These are phyloP conservation scores for Platanus orientalis DNA, from an alignment of 164 flowering plant species.

Conservation along the genomic window DNA sequence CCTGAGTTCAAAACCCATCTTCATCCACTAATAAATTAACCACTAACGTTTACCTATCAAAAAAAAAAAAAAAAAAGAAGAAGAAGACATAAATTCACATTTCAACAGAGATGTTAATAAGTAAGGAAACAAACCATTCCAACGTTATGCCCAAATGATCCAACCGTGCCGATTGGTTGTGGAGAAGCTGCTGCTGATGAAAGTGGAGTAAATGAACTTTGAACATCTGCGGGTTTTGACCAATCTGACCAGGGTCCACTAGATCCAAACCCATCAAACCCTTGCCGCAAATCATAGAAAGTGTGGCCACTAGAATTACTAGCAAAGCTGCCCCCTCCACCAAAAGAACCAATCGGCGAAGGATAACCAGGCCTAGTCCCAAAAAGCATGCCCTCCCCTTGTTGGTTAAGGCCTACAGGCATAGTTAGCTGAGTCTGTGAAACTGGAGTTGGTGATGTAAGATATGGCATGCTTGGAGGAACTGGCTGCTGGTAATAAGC, in stretches of 20 bases:
- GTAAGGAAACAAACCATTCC: conserved; percentile 41
- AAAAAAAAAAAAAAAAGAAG: too few species aligned
- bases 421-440: conserved; percentile 61
- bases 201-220: conserved; percentile 55
- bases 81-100: too few species aligned
- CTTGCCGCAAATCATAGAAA: conserved; percentile 53
- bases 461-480: conserved; percentile 58
- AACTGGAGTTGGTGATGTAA: conserved; percentile 52
- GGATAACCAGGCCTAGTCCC: conserved; percentile 65
- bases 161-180: conserved; percentile 52
- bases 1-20: too few species aligned
- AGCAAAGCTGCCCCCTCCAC: conserved; percentile 47
- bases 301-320: conserved; percentile 44
- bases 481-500: conserved; percentile 69
- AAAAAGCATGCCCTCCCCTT: conserved; percentile 45
- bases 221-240: conserved; percentile 64
- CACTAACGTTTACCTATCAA: too few species aligned
- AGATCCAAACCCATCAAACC: conserved; percentile 66
- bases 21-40: too few species aligned
- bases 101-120: too few species aligned
- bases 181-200: conserved; percentile 60
- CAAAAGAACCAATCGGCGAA: conserved; percentile 46
- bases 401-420: conserved; percentile 45
- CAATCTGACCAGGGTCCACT: conserved; percentile 64
- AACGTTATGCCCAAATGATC: conserved; percentile 59